A percentile compares a stretch with the other conserved stretches of the same genome.
Conservation (phyloP, 257 asterid species). For the Rhazya stricta region DNA sequence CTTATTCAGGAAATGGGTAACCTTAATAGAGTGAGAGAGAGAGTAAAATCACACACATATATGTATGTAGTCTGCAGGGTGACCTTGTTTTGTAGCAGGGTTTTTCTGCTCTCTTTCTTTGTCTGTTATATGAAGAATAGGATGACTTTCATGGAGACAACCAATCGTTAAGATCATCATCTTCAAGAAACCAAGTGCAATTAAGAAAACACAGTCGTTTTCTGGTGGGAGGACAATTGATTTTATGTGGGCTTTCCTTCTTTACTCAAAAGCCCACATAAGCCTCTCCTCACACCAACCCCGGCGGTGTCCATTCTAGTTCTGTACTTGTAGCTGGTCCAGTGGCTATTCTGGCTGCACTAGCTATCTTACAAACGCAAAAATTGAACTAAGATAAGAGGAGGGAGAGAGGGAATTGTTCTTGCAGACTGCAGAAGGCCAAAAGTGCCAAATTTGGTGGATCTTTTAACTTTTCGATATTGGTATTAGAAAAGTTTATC, state of each 20-base stretch:
- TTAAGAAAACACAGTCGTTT: not conserved
- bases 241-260: slow-evolving; percentile 4
- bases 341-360: slow-evolving; percentile 12
- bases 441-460: slow-evolving; percentile 20
- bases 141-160: not conserved
- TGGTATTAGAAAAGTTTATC: slow-evolving; percentile 29
- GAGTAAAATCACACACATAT: not conserved
- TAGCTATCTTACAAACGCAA: not conserved
- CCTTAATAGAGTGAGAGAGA: not conserved
- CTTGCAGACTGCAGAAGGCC: slow-evolving; percentile 12
- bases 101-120: not conserved
- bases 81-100: not conserved
- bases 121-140: not conserved
- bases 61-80: not conserved
- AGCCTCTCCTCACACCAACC: not conserved
- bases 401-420: not conserved
- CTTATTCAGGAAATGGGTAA: slow-evolving; percentile 3
- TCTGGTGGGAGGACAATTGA: slow-evolving; percentile 7
- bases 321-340: slow-evolving; percentile 14
- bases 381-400: slow-evolving; percentile 1
- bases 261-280: not conserved
- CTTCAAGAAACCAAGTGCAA: not conserved
- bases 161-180: not conserved
- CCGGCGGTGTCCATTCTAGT: slow-evolving; percentile 19
- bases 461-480: slow-evolving; percentile 8